Percentiles rank a stretch among this genome's conserved stretches.
Evolutionary conservation across 1,284 basidiomycete species (phyloP).

Genomic region (Boletus austroedulis): DNA sequence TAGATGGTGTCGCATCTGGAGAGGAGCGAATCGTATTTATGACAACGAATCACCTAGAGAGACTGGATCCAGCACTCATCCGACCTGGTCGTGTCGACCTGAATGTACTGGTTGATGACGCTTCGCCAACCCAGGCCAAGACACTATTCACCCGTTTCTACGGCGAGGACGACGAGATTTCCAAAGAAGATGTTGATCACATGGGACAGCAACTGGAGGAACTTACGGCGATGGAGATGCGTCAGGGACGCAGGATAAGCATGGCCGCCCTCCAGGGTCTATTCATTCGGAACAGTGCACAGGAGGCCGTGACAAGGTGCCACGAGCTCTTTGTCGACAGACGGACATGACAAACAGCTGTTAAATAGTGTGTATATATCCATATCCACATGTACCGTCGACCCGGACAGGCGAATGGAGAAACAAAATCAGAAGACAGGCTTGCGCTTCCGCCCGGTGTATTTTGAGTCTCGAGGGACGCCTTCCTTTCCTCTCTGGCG

Average conservation of each 20-base stretch:
- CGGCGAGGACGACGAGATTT: slow-evolving; percentile 41
- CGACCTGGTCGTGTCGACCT: slow-evolving; percentile 94
- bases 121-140: slow-evolving; percentile 77
- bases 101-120: slow-evolving; percentile 83
- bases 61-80: slow-evolving; percentile 87
- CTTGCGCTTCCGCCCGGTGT: slow-evolving; percentile 73
- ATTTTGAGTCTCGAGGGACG: slow-evolving; percentile 79
- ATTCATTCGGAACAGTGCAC: slow-evolving; percentile 77
- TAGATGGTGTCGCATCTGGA: slow-evolving; percentile 96
- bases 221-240: slow-evolving; percentile 52
- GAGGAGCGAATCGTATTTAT: slow-evolving; percentile 98
- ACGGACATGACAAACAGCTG: slow-evolving; percentile 27
- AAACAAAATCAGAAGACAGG: slow-evolving; percentile 52
- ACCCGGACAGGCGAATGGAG: background rate
- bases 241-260: slow-evolving; percentile 63
- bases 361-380: slow-evolving; percentile 10
- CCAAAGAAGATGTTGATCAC: slow-evolving; percentile 40
- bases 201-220: slow-evolving; percentile 52
- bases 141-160: slow-evolving; percentile 89
- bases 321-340: slow-evolving; percentile 49
- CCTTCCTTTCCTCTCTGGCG: slow-evolving; percentile 77
- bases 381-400: slow-evolving; percentile 1
- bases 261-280: slow-evolving; percentile 94
- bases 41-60: slow-evolving; percentile 94
- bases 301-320: slow-evolving; percentile 59